phyloP scores from a whole-genome alignment of 2,329 filamentous ascomycete species.

The Fusarium agapanthi region DNA sequence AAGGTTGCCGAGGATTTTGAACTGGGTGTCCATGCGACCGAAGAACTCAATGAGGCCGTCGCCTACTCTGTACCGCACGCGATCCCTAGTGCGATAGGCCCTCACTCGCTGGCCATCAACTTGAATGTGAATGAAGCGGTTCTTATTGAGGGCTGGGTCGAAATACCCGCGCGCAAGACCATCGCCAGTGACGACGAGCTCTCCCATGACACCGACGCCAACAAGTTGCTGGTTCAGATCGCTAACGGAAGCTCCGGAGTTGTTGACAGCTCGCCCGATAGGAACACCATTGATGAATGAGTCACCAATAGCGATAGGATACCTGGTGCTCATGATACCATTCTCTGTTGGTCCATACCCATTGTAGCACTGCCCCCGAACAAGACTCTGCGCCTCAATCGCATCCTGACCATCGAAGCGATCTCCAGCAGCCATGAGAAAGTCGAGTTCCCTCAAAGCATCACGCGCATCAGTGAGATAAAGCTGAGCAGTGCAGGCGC shows the following conservation, averaged over 20 bases:
- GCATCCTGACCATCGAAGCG: slow-evolving; percentile 18
- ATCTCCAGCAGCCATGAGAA: slow-evolving; percentile 26
- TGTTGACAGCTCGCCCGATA: slow-evolving; percentile 30
- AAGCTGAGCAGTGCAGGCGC: slow-evolving; percentile 21
- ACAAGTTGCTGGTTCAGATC: slow-evolving; percentile 31
- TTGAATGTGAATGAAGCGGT: slow-evolving; percentile 22
- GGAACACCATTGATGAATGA: slow-evolving; percentile 32
- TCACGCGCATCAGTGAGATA: slow-evolving; percentile 4
- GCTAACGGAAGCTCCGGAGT: slow-evolving; percentile 35
- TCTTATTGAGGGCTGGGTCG: not conserved
- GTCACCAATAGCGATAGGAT: not conserved
- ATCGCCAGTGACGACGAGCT: slow-evolving; percentile 40
- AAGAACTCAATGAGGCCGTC: slow-evolving; percentile 31
- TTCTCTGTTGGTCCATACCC: slow-evolving; percentile 41
- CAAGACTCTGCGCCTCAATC: not conserved
- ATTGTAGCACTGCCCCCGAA: not conserved
- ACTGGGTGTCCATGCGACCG: not conserved
- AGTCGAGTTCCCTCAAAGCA: slow-evolving; percentile 2
- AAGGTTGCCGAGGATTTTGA: not conserved
- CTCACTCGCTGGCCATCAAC: not conserved
- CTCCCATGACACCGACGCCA: slow-evolving; percentile 33
- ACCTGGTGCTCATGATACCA: slow-evolving; percentile 24
- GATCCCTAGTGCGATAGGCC: slow-evolving; percentile 38
- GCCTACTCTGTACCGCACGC: slow-evolving; percentile 12
- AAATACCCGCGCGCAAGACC: slow-evolving; percentile 24